Conservation (phyloP, 805 yeast species). For the Priceomyces melissophilus region DNA sequence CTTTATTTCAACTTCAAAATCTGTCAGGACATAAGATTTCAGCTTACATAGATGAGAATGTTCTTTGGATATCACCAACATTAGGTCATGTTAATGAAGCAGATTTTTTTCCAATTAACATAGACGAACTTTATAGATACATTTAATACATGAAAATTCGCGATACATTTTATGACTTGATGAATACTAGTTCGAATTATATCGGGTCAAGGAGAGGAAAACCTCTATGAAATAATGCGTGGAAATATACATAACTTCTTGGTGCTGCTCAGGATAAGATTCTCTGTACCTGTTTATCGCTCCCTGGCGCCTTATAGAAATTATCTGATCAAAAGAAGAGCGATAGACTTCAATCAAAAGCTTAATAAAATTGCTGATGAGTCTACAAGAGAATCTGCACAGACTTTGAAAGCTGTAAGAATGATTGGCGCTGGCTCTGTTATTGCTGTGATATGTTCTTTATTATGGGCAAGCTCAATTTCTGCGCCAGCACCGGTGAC, state of each 20-base stretch:
- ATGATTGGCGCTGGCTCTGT: constrained; percentile 24
- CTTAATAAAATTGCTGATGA: constrained; percentile 34
- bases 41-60: constrained; percentile 61
- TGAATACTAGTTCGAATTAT: too few relatives aligned
- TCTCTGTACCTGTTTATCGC: too few relatives aligned
- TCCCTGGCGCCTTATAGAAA: constrained; percentile 1
- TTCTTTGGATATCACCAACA: constrained; percentile 46
- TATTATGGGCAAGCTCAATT: constrained; percentile 24
- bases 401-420: constrained; percentile 21
- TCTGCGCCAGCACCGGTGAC: constrained; percentile 10
- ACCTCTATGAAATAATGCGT: too few relatives aligned
- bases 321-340: constrained; percentile 15
- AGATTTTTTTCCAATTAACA: constrained; percentile 41
- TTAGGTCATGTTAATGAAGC: constrained; percentile 11
- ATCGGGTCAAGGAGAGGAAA: too few relatives aligned
- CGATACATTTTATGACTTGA: too few relatives aligned
- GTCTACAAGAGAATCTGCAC: constrained; percentile 25
- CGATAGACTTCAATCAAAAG: constrained; percentile 18
- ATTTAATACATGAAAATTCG: too few relatives aligned
- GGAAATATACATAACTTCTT: too few relatives aligned
- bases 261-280: too few relatives aligned
- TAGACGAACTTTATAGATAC: constrained; percentile 21
- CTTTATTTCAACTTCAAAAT: constrained; percentile 40
- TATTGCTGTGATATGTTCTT: constrained; percentile 23
- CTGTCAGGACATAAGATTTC: constrained; percentile 30